A percentile compares a stretch with the other conserved stretches of the same genome.
Evolutionary conservation across 805 yeast genomes (phyloP).

Genomic region (Yueomyces sinensis): DNA sequence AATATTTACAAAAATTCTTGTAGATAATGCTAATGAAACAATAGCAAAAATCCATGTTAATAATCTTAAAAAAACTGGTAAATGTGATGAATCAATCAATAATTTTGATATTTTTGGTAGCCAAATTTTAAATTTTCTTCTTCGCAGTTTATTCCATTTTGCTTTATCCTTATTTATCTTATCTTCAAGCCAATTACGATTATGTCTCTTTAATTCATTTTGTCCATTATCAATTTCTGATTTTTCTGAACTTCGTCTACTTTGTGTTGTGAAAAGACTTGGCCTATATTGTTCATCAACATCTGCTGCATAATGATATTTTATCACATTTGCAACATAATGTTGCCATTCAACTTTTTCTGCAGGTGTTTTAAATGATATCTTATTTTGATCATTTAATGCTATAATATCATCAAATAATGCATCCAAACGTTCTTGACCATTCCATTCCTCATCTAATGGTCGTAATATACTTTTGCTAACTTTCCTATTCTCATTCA

Average conservation of each 20-base stretch:
- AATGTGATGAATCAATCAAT: constrained; percentile 61
- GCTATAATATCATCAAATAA: constrained; percentile 27
- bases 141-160: constrained; percentile 24
- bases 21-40: constrained; percentile 60
- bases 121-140: constrained; percentile 48
- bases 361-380: constrained; percentile 13
- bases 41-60: constrained; percentile 29
- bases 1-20: constrained; percentile 36
- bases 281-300: too few species aligned
- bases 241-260: not conserved
- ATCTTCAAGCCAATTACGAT: constrained; percentile 12
- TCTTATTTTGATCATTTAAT: not conserved
- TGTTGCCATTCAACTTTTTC: constrained; percentile 21
- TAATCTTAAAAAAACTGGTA: constrained; percentile 65
- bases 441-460: constrained; percentile 53
- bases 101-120: constrained; percentile 45
- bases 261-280: constrained; percentile 2
- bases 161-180: constrained; percentile 16
- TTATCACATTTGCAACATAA: constrained; percentile 17
- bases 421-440: constrained; percentile 46
- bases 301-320: constrained; percentile 11
- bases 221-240: not conserved
- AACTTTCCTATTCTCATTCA: constrained; percentile 3
- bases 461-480: constrained; percentile 21
- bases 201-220: not conserved